Base-by-base conservation (phyloP, 352 stramenopile species). In the Peronospora farinosa region DNA sequence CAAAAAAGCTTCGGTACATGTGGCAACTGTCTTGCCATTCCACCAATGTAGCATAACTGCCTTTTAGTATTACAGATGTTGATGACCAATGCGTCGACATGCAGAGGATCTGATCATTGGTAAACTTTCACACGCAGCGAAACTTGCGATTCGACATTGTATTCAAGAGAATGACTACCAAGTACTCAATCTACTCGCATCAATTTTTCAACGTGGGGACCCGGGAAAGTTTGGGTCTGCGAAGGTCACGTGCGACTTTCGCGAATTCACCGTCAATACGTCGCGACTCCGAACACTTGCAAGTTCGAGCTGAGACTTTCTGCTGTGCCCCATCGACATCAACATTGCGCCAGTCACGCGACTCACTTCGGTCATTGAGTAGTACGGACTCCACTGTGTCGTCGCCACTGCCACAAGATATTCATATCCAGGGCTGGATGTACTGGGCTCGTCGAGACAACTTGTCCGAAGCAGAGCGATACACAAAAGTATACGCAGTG, bases 401-500 rank as follows among this genome's bases (percentile, higher is more conserved):
- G 38, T 74, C 61, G 13, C 61, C 67, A 12, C 25, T 73, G 19
- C 62, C 66, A 12, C 64, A 73, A 25, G 65, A 56, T 21, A 60
- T 70, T 12, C 44, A 60, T 11, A 50, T 83, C 31, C 66, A 85
- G 33, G 73, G 69, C 33, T 88, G 78, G 78, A 86, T 86, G 73
- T 88, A 88, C 63, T 88, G 78, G 78, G 72, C 71, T 12, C 71
- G 69, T 28, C 38, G 25, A 21, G 65, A 72, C 0, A 51, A 69
- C 43, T 37, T 8, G 41, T 45, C 15, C 7, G 61, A 82, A 28
- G 47, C 43, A 4, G 51, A 76, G 21, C 74, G 74, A 36, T 88
- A 75, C 69, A 83, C 71, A 38, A 88, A 88, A 47, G 78, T 88
- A 13, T 86, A 72, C 53, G 74, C 70, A 7, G 72, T 88, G 19